Base-by-base conservation (phyloP, 371 early-diverging fungal genomes). In the Lichtheimia ornata region DNA sequence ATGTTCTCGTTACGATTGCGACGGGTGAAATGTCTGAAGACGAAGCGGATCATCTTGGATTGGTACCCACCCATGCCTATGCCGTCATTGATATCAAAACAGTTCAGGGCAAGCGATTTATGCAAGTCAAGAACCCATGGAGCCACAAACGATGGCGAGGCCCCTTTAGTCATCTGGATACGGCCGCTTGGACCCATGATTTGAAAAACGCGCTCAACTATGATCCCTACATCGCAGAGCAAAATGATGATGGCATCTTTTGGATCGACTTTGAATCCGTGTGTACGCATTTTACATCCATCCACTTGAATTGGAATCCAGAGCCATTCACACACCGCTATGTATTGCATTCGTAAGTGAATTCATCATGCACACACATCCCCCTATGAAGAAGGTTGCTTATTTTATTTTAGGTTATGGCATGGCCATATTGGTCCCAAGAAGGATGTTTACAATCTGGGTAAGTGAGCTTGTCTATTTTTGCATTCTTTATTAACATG, bases 221-320 rank as follows among this genome's bases (percentile, higher is more conserved):
- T 69, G 90, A 94, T 61, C 92, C 88, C 6, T 70, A 69, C 35
- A 72, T 69, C 2, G 93, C 92, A 7, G 77, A 78, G 43, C 66
- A 79, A 49, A 72, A 78, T 44, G 93, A 93, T 63, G 87, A 88
- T 61, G 93, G 93, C 63, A 84, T 93, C 4, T 93, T 94, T 65
- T 93, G 94, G 93, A 92, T 94, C 52, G 88, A 93, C 60, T 95
- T 81, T 61, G 91, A 88, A 24, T 92, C 93, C 4, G 85, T 94
- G 0, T 90, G 91, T 61, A 52, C 60, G 0, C 73, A 85, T 30
- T 95, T 95, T 62, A 89, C 91, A 28, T 91, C 93, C 1, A 89
- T 94, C 40, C 95, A 96, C 65, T 70, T 94, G 41, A 94, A 93
- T 69, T 94, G 95, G 95, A 91, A 93, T 69, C 91, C 94, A 13